Evolutionary conservation across 2,329 filamentous ascomycete genomes (phyloP).

Genomic region (Aureobasidium zeae): DNA sequence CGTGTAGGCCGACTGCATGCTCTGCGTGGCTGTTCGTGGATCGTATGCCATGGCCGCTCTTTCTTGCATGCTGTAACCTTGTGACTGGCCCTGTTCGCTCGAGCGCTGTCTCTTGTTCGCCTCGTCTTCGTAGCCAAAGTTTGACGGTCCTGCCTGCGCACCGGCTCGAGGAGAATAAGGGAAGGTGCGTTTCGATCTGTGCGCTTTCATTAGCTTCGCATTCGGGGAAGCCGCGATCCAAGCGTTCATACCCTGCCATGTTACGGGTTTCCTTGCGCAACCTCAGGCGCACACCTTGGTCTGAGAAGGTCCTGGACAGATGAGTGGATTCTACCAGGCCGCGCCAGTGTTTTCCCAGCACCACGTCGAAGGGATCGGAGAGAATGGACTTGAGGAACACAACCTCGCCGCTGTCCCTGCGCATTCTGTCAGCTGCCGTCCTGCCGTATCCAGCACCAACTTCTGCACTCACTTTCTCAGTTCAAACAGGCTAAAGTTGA

Average conservation of each 20-base stretch:
- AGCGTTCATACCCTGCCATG: constrained; percentile 20
- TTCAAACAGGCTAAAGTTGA: constrained; percentile 72
- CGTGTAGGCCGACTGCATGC: not conserved
- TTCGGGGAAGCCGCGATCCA: too few species aligned
- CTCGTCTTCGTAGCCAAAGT: constrained; percentile 6
- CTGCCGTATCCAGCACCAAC: too few species aligned
- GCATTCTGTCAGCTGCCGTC: constrained; percentile 17
- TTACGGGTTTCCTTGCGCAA: constrained; percentile 69
- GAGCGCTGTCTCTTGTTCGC: constrained; percentile 8
- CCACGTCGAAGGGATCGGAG: constrained; percentile 57
- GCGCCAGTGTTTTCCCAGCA: constrained; percentile 59
- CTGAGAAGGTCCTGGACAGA: constrained; percentile 71
- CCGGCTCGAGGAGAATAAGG: not conserved
- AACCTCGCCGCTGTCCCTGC: constrained; percentile 32
- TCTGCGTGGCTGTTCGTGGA: not conserved
- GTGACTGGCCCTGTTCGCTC: constrained; percentile 1
- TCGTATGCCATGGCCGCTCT: not conserved
- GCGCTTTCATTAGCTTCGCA: not conserved
- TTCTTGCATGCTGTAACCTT: constrained; percentile 2
- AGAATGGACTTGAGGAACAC: constrained; percentile 45
- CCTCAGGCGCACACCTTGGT: constrained; percentile 75
- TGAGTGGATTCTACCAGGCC: constrained; percentile 75
- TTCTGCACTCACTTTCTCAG: constrained; percentile 49
- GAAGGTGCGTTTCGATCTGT: constrained; percentile 8
- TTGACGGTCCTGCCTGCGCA: constrained; percentile 9